These are phyloP conservation scores for Teratosphaeria zuluensis DNA, from an alignment of 2,329 filamentous ascomycete genomes.

Conservation along the genomic window DNA sequence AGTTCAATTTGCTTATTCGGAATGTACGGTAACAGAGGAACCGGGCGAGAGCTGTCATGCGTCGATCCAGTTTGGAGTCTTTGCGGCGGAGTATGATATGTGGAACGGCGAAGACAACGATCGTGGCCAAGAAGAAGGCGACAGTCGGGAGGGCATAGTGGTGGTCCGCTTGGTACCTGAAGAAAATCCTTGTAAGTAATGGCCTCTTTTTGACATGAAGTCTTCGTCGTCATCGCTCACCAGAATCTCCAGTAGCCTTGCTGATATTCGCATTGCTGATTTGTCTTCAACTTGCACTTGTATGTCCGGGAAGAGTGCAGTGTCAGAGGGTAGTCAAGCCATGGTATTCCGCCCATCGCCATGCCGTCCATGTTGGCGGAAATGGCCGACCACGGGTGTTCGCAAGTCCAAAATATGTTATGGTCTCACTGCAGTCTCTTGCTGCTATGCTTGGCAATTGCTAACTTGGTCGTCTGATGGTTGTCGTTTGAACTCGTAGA, in stretches of 20 bases:
- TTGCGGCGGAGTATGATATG: slow-evolving; percentile 23
- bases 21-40: slow-evolving; percentile 36
- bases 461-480: too few species aligned
- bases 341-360: slow-evolving; percentile 14
- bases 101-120: slow-evolving; percentile 39
- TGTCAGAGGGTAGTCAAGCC: slow-evolving; percentile 34
- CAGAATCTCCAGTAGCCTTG: slow-evolving; percentile 41
- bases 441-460: too few species aligned
- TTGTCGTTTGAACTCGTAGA: too few species aligned
- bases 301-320: slow-evolving; percentile 30
- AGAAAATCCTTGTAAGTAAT: too few species aligned
- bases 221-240: slow-evolving; percentile 17
- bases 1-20: slow-evolving; percentile 25
- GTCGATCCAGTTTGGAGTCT: background rate
- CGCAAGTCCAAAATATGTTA: too few species aligned
- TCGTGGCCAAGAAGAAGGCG: slow-evolving; percentile 43
- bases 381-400: too few species aligned
- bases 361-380: slow-evolving; percentile 2
- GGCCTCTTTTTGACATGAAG: too few species aligned
- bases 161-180: slow-evolving; percentile 46
- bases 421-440: background rate
- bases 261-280: slow-evolving; percentile 39
- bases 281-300: slow-evolving; percentile 22
- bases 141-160: slow-evolving; percentile 44
- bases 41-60: slow-evolving; percentile 27